Base-by-base conservation (phyloP, 1,284 basidiomycete genomes). In the Tilletia indica region DNA sequence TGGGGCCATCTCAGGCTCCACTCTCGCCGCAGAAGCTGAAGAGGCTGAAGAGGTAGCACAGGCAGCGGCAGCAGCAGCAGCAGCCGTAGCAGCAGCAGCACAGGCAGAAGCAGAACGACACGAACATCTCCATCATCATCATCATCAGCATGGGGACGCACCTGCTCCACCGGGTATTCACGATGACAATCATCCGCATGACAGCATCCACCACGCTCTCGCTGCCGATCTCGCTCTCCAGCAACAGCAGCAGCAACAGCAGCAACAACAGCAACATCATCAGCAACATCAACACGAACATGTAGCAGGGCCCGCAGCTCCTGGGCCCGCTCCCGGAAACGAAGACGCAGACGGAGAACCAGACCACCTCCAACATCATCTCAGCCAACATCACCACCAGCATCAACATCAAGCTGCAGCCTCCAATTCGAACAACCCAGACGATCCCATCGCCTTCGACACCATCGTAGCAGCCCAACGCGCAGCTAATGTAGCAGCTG, bases 391-490 rank as follows among this genome's bases (percentile, higher is more conserved):
- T 34, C 21, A 31, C n/a, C 21, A 38, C 8, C 61, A 38, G 36
- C 36, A 38, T 14, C 36, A 38, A 42, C 3, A 36, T 16, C 36
- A 38, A 39, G 0, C 34, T 31, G 25, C 25, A 31, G 25, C 25
- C 25, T 31, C 36, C 61, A 14, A 8, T 16, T 9, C 36, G 12
- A 39, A 42, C 61, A 64, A n/a, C 56, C 31, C 9, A 42, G 34
- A 64, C 31, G 61, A 64, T 21, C 38, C 31, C 16, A 34, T 64
- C 36, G 61, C 36, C 39, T 64, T 64, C 36, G 61, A 64, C 12
- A 38, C 61, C 61, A 34, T 64, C 31, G 61, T 64, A 38, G 61
- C 61, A 34, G 61, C 61, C 31, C 61, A 64, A 64, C 61, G 61
- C 61, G 61, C 61, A 11, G 61, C 61, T 0, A 64, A 64, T 36